Conservation (phyloP, 306 rosid genomes). For the Cercis canadensis region DNA sequence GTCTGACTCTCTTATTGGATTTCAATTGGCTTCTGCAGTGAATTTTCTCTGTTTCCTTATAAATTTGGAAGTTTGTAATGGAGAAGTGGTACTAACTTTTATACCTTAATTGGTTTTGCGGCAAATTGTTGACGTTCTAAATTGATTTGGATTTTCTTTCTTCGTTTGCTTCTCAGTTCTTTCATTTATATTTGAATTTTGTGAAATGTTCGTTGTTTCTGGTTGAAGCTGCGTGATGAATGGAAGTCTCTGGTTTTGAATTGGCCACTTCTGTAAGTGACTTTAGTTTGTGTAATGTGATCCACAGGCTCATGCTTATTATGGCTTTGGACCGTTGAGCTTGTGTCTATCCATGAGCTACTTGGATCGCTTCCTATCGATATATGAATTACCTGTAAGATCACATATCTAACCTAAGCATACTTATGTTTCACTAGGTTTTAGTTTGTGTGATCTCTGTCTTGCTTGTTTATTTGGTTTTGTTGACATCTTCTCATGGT, state of each 20-base stretch:
- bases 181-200: not conserved
- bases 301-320: constrained; percentile 67
- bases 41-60: constrained; percentile 25
- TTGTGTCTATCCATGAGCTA: constrained; percentile 71
- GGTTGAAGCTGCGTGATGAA: constrained; percentile 23
- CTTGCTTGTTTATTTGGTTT: constrained; percentile 20
- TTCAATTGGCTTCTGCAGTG: constrained; percentile 17
- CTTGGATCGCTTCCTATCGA: constrained; percentile 79
- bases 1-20: constrained; percentile 9
- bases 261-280: constrained; percentile 37
- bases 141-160: constrained; percentile 29
- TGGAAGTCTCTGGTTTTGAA: constrained; percentile 20
- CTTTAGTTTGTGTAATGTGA: constrained; percentile 37
- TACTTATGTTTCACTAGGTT: constrained; percentile 18
- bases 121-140: constrained; percentile 21
- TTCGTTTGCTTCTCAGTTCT: constrained; percentile 5
- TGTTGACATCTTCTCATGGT: constrained; percentile 18
- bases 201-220: constrained; percentile 5
- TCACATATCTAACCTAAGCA: constrained; percentile 13
- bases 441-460: constrained; percentile 20
- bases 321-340: constrained; percentile 63
- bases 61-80: constrained; percentile 20
- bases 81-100: not conserved
- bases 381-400: constrained; percentile 66
- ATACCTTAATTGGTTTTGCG: constrained; percentile 20